Percentiles rank a stretch among this genome's conserved stretches.
These are phyloP conservation scores for Purshia tridentata DNA, from an alignment of 306 rosid species.

Conservation along the genomic window DNA sequence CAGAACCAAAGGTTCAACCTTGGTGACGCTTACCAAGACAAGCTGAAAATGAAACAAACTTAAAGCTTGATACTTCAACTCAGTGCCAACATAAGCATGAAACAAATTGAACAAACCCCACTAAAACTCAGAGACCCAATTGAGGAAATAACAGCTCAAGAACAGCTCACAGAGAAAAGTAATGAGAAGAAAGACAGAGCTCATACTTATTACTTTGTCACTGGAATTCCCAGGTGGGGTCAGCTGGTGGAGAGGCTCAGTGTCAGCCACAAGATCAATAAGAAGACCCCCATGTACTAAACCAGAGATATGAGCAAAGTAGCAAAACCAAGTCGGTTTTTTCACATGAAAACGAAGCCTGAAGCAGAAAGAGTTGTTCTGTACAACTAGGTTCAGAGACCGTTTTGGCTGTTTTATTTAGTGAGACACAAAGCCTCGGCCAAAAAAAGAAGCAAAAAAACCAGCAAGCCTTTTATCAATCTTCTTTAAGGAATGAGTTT, in stretches of 20 bases:
- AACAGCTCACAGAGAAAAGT: conserved; percentile 13
- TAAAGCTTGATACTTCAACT: conserved; percentile 16
- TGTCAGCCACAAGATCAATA: conserved; percentile 27
- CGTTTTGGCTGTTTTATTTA: conserved; percentile 9
- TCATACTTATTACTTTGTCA: conserved; percentile 27
- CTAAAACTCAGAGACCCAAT: conserved; percentile 23
- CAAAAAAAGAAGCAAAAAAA: not conserved
- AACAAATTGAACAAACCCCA: conserved; percentile 7
- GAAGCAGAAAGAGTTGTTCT: conserved; percentile 25
- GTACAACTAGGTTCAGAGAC: conserved; percentile 5
- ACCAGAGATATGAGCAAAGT: conserved; percentile 20
- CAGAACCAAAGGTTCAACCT: conserved; percentile 11
- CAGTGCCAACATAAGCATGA: conserved; percentile 24
- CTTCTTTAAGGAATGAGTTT: not conserved
- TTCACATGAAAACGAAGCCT: conserved; percentile 7
- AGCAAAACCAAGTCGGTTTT: conserved; percentile 21
- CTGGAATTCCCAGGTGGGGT: conserved; percentile 38
- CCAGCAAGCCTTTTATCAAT: not conserved
- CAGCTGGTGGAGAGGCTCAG: conserved; percentile 14
- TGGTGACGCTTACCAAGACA: conserved; percentile 12
- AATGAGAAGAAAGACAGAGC: conserved; percentile 25
- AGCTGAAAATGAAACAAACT: conserved; percentile 11
- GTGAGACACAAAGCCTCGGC: not conserved
- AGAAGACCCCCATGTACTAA: conserved; percentile 11
- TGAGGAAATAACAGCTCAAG: conserved; percentile 14